Conservation (phyloP, 2,329 filamentous ascomycete genomes). For the Bipolaris cookei region DNA sequence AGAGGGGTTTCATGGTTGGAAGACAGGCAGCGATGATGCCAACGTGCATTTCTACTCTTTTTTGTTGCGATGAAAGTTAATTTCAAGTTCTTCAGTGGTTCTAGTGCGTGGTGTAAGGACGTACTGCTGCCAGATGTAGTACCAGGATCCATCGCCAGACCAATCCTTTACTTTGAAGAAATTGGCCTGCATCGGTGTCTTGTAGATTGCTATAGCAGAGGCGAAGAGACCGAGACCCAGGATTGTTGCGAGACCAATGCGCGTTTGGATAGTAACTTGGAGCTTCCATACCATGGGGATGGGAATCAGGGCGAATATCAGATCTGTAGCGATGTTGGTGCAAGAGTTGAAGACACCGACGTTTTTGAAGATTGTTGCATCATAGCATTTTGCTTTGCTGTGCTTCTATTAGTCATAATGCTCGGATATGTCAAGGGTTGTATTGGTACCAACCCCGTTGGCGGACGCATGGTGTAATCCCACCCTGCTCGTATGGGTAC, state of each 20-base stretch:
- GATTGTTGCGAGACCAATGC: constrained; percentile 44
- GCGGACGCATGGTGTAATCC: constrained; percentile 42
- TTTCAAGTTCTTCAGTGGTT: too few species aligned
- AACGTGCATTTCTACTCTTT: constrained; percentile 40
- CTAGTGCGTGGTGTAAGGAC: not conserved
- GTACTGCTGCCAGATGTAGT: constrained; percentile 39
- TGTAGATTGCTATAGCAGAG: constrained; percentile 31
- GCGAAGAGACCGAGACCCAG: constrained; percentile 49
- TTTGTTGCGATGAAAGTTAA: constrained; percentile 4
- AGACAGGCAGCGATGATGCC: constrained; percentile 42
- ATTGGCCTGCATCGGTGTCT: constrained; percentile 36
- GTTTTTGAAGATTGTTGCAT: constrained; percentile 52
- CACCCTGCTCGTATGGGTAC: constrained; percentile 54
- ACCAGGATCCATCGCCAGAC: constrained; percentile 32
- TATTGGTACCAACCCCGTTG: constrained; percentile 19
- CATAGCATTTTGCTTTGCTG: constrained; percentile 31
- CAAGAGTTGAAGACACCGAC: constrained; percentile 57
- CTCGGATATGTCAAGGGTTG: too few species aligned
- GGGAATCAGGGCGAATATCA: constrained; percentile 51
- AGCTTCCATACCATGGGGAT: constrained; percentile 53
- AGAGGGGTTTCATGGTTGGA: constrained; percentile 38
- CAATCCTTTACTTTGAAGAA: constrained; percentile 39
- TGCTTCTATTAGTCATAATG: not conserved
- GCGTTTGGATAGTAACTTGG: constrained; percentile 51
- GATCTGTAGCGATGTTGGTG: constrained; percentile 50